phyloP scores from a whole-genome alignment of 306 rosid genomes.

The Dicorynia guianensis region DNA sequence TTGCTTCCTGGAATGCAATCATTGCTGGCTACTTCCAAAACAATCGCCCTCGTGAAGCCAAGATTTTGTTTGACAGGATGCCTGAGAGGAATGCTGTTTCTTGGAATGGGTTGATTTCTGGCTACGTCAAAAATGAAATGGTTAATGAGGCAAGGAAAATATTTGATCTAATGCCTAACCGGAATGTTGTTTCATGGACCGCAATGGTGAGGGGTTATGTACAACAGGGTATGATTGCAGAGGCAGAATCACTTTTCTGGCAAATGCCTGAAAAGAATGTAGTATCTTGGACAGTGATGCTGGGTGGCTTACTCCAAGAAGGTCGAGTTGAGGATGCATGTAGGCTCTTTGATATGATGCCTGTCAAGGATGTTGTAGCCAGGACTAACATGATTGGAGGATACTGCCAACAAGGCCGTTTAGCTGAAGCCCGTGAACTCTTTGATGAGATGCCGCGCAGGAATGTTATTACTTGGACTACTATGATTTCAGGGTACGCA shows the following conservation, averaged over 20 bases:
- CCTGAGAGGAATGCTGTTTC: conserved; percentile 53
- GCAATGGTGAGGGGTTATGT: conserved; percentile 63
- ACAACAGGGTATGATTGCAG: conserved; percentile 40
- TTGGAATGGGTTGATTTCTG: conserved; percentile 57
- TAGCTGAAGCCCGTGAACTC: conserved; percentile 56
- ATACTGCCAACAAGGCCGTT: conserved; percentile 53
- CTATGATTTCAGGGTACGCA: conserved; percentile 63
- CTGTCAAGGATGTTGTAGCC: conserved; percentile 57
- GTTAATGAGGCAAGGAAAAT: conserved; percentile 48
- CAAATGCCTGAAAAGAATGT: conserved; percentile 57
- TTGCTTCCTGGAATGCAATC: conserved; percentile 61
- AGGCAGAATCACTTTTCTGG: conserved; percentile 59
- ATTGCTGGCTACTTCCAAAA: conserved; percentile 58
- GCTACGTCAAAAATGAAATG: conserved; percentile 52
- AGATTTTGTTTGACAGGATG: conserved; percentile 53
- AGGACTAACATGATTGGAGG: conserved; percentile 64
- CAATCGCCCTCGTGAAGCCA: conserved; percentile 50
- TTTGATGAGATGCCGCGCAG: conserved; percentile 56
- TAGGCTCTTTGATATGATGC: conserved; percentile 59
- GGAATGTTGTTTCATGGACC: conserved; percentile 69
- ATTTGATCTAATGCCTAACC: conserved; percentile 54
- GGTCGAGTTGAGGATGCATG: conserved; percentile 57
- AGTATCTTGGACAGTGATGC: conserved; percentile 66
- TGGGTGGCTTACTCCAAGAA: conserved; percentile 59
- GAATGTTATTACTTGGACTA: conserved; percentile 67